These are phyloP conservation scores for Hypoxylon sp. DNA, from an alignment of 2,329 filamentous ascomycete species.

Conservation along the genomic window DNA sequence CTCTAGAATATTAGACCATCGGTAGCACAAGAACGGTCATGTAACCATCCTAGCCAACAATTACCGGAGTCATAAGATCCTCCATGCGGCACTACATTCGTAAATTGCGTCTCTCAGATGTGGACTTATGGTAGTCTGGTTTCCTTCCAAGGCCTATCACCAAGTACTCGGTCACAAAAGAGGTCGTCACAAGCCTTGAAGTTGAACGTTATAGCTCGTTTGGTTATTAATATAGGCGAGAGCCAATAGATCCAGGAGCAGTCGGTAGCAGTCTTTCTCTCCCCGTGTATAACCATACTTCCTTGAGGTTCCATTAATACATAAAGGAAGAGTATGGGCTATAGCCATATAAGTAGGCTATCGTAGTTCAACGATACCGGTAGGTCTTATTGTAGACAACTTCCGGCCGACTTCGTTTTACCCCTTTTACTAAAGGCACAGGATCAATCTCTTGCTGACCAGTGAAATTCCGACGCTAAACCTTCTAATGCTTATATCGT, in stretches of 20 bases:
- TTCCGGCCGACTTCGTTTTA: neutral
- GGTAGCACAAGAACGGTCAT: too few relatives aligned
- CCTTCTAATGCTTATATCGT: neutral
- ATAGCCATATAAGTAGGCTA: neutral
- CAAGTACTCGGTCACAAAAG: too few relatives aligned
- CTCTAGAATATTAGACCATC: too few relatives aligned
- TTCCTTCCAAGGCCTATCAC: neutral
- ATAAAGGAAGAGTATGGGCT: slow-evolving; percentile 19
- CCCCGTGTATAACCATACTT: slow-evolving; percentile 7
- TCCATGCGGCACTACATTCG: too few relatives aligned
- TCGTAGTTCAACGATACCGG: neutral
- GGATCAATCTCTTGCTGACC: neutral
- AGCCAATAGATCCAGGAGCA: neutral
- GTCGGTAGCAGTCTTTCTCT: neutral
- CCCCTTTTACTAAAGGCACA: neutral
- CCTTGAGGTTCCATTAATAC: slow-evolving; percentile 13
- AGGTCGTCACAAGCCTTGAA: too few relatives aligned
- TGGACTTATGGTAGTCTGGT: too few relatives aligned
- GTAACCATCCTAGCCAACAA: too few relatives aligned
- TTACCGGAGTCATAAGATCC: too few relatives aligned
- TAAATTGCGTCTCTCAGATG: too few relatives aligned
- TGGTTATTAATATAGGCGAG: neutral
- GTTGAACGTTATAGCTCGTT: too few relatives aligned
- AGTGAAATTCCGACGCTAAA: slow-evolving; percentile 7
- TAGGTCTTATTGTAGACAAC: neutral